phyloP scores from a whole-genome alignment of 1,284 basidiomycete species.

The Megacollybia platyphylla region DNA sequence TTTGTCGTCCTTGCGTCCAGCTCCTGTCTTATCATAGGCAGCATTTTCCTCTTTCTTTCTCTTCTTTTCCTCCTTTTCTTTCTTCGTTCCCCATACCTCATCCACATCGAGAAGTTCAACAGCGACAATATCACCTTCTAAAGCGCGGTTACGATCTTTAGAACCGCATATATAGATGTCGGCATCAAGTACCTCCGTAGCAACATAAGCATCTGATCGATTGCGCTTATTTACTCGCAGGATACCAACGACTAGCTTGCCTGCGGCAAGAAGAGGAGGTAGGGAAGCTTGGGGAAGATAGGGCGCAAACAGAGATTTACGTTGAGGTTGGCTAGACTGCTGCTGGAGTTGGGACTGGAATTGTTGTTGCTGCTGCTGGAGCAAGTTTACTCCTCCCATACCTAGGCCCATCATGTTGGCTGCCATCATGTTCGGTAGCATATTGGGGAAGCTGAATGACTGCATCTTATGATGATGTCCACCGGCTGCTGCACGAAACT shows the following conservation, averaged over 20 bases:
- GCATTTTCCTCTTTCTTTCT: slow-evolving; percentile 98
- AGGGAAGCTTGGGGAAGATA: slow-evolving; percentile 97
- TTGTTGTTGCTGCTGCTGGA: slow-evolving; percentile 82
- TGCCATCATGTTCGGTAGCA: slow-evolving; percentile 91
- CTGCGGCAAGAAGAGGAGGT: slow-evolving; percentile 93
- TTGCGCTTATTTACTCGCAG: slow-evolving; percentile 98
- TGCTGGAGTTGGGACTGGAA: slow-evolving; percentile 87
- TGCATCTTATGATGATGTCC: slow-evolving; percentile 95
- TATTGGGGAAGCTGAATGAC: slow-evolving; percentile 95
- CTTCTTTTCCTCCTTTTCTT: slow-evolving; percentile 99
- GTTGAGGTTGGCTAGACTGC: slow-evolving; percentile 80
- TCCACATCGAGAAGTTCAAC: slow-evolving; percentile 97
- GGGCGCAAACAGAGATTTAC: slow-evolving; percentile 97
- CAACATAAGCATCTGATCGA: slow-evolving; percentile 96
- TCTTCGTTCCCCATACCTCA: slow-evolving; percentile 98
- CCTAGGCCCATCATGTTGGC: slow-evolving; percentile 89
- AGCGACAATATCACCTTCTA: slow-evolving; percentile 98
- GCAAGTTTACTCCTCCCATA: slow-evolving; percentile 64
- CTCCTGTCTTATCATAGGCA: slow-evolving; percentile 73
- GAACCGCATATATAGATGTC: slow-evolving; percentile 99
- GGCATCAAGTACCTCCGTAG: slow-evolving; percentile 96
- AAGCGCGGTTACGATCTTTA: slow-evolving; percentile 95
- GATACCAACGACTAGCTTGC: slow-evolving; percentile 96
- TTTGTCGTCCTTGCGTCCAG: slow-evolving; percentile 91
- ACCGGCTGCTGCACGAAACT: slow-evolving; percentile 92